These are phyloP conservation scores for Venturia carpophila DNA, from an alignment of 2,329 filamentous ascomycete species.

Conservation along the genomic window DNA sequence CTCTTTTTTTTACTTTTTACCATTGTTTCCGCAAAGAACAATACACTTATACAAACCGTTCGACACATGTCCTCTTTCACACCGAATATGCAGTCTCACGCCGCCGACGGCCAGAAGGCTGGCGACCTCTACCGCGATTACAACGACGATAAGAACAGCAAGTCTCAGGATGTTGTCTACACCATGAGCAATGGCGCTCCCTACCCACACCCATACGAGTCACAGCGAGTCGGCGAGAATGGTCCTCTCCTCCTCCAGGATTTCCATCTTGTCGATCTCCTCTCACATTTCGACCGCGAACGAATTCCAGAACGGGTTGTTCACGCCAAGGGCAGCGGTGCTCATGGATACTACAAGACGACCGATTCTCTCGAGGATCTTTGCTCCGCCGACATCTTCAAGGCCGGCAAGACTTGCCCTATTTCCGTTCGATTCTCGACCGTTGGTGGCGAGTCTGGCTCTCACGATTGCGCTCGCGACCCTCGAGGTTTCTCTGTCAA, in stretches of 20 bases:
- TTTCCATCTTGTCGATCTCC: constrained; percentile 42
- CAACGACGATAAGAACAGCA: constrained; percentile 38
- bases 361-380: constrained; percentile 41
- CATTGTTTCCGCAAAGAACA: not conserved
- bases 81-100: not conserved
- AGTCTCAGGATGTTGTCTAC: constrained; percentile 43
- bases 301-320: constrained; percentile 45
- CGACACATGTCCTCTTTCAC: not conserved
- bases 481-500: constrained; percentile 66
- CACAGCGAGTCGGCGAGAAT: constrained; percentile 49
- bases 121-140: constrained; percentile 33
- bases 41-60: no score
- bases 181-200: constrained; percentile 50
- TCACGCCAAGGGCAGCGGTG: constrained; percentile 43
- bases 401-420: constrained; percentile 61
- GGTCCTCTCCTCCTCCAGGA: constrained; percentile 51
- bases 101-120: not conserved
- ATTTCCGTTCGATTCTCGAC: constrained; percentile 65
- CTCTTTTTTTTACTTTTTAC: not conserved
- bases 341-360: constrained; percentile 41
- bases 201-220: constrained; percentile 51
- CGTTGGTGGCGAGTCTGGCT: constrained; percentile 65
- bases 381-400: constrained; percentile 40
- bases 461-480: constrained; percentile 63
- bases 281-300: constrained; percentile 45